A percentile compares a stretch with the other conserved stretches of the same genome.
These are phyloP conservation scores for Leptoxyphium fumago DNA, from an alignment of 2,329 filamentous ascomycete species.

Conservation along the genomic window DNA sequence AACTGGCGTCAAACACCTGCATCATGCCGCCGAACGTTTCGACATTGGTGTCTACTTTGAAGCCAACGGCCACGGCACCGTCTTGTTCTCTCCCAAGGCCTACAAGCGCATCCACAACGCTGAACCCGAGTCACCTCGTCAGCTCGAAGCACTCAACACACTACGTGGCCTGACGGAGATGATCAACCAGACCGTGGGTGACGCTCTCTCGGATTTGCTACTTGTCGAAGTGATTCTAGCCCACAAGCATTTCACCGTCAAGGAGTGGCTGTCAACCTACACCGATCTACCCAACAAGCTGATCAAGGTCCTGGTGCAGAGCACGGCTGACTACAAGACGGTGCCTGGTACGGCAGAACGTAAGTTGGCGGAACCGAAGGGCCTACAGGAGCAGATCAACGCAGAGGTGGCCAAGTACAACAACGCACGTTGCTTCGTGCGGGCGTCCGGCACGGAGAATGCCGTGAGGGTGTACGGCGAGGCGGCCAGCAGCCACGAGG, in stretches of 20 bases:
- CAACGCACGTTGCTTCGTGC: conserved; percentile 76
- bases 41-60: conserved; percentile 98
- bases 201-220: conserved; percentile 89
- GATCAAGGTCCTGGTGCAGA: conserved; percentile 77
- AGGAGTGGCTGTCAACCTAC: conserved; percentile 87
- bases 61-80: conserved; percentile 93
- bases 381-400: conserved; percentile 77
- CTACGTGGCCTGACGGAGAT: conserved; percentile 73
- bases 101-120: conserved; percentile 63
- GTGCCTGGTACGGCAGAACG: conserved; percentile 69
- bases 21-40: conserved; percentile 89
- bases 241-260: conserved; percentile 77
- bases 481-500: conserved; percentile 75
- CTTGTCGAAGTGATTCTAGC: conserved; percentile 92
- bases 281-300: conserved; percentile 87
- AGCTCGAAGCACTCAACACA: conserved; percentile 76
- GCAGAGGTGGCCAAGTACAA: conserved; percentile 79
- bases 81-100: conserved; percentile 81
- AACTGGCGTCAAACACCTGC: conserved; percentile 93
- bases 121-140: conserved; percentile 77
- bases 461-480: conserved; percentile 93
- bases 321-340: conserved; percentile 80
- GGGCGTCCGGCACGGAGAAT: conserved; percentile 90
- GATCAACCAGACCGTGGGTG: conserved; percentile 96
- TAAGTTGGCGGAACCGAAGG: conserved; percentile 62